These are phyloP conservation scores for Verticillium tricorpus DNA, from an alignment of 2,329 filamentous ascomycete species.

Conservation along the genomic window DNA sequence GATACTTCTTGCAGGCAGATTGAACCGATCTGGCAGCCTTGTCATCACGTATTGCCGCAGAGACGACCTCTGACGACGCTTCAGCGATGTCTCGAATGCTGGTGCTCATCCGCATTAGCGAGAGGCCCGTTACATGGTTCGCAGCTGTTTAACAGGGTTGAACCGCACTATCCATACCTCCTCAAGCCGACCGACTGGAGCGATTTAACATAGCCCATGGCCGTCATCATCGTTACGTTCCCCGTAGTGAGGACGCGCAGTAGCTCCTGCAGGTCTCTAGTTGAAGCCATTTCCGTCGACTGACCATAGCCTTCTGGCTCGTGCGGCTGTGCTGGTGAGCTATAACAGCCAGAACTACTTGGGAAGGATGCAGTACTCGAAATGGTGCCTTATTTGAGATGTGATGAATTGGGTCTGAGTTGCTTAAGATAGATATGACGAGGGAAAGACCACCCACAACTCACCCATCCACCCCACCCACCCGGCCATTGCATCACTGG, in stretches of 20 bases:
- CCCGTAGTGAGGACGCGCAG: slow-evolving; percentile 48
- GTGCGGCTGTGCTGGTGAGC: no score
- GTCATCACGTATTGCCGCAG: slow-evolving; percentile 40
- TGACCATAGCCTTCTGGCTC: no score
- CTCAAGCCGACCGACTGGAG: slow-evolving; percentile 50
- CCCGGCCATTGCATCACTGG: no score
- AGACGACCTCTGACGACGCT: slow-evolving; percentile 37
- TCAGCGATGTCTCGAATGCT: slow-evolving; percentile 54
- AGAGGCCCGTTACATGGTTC: slow-evolving; percentile 6
- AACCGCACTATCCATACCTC: slow-evolving; percentile 39
- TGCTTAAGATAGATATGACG: no score
- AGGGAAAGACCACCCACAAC: no score
- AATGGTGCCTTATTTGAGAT: no score
- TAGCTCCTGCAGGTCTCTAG: slow-evolving; percentile 57
- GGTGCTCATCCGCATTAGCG: background rate
- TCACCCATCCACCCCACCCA: no score
- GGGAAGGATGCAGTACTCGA: no score
- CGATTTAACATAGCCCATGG: slow-evolving; percentile 54
- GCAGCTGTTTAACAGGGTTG: slow-evolving; percentile 12
- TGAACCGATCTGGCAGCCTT: slow-evolving; percentile 48
- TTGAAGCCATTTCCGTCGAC: slow-evolving; percentile 41
- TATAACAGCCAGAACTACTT: no score
- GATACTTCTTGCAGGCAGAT: slow-evolving; percentile 43
- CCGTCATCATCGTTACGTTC: slow-evolving; percentile 54
- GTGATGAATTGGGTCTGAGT: no score